Evolutionary conservation across 2,329 filamentous ascomycete species (phyloP).

Genomic region (Ascochyta lentis): DNA sequence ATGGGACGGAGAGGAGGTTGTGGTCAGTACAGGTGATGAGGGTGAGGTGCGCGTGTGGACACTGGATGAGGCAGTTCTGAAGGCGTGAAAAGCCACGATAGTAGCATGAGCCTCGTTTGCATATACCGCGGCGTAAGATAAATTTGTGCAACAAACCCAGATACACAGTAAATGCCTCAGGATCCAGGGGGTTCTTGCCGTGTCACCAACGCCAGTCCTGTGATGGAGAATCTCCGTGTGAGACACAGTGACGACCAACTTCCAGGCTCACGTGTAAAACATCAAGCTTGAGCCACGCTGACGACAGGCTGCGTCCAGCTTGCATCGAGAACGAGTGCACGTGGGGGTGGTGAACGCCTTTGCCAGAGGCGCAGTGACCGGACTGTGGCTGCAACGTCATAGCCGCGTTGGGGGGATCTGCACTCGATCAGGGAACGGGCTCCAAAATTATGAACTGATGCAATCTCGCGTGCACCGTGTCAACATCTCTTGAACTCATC

Average conservation of each 20-base stretch:
- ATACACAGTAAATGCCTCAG: slow-evolving; percentile 4
- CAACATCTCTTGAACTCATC: slow-evolving; percentile 10
- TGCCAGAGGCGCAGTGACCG: slow-evolving; percentile 10
- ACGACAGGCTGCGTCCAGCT: slow-evolving; percentile 4
- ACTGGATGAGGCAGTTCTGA: slow-evolving; percentile 29
- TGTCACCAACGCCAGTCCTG: neutral
- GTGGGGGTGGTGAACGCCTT: slow-evolving; percentile 16
- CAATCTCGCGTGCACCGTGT: slow-evolving; percentile 27
- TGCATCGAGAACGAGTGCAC: slow-evolving; percentile 19
- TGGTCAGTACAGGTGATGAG: slow-evolving; percentile 92
- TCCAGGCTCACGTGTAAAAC: neutral
- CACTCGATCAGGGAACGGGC: slow-evolving; percentile 33
- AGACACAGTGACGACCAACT: neutral
- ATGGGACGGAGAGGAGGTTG: slow-evolving; percentile 76
- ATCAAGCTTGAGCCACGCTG: slow-evolving; percentile 20
- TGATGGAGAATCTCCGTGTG: neutral
- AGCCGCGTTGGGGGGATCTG: slow-evolving; percentile 30
- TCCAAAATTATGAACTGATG: slow-evolving; percentile 32
- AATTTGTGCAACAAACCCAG: slow-evolving; percentile 4
- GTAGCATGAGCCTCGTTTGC: neutral
- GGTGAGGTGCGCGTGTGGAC: slow-evolving; percentile 86
- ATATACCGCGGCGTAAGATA: slow-evolving; percentile 7
- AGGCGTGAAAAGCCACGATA: neutral
- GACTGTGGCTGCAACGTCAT: slow-evolving; percentile 26
- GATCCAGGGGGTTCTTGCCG: slow-evolving; percentile 4